A percentile compares a stretch with the other conserved stretches of the same genome.
Evolutionary conservation across 345 rosid genomes (phyloP).

Genomic region (Sonneratia caseolaris): DNA sequence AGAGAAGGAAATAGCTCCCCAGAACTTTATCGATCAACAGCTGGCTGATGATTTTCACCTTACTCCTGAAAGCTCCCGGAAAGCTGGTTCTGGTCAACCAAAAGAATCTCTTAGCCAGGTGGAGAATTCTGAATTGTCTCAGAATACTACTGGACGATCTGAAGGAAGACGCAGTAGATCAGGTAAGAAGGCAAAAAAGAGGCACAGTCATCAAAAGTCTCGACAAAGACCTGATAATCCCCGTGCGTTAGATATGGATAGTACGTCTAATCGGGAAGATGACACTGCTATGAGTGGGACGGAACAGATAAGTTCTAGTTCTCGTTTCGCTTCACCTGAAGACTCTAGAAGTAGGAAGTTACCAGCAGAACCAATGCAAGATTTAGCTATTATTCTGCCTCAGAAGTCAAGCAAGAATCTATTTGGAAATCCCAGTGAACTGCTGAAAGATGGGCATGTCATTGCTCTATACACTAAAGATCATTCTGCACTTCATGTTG

Average conservation of each 20-base stretch:
- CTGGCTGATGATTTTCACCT: slow-evolving; percentile 34
- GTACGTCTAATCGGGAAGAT: slow-evolving; percentile 69
- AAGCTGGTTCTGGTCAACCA: slow-evolving; percentile 29
- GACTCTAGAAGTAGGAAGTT: slow-evolving; percentile 76
- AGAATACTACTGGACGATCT: slow-evolving; percentile 27
- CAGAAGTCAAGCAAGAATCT: slow-evolving; percentile 45
- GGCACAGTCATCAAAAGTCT: slow-evolving; percentile 67
- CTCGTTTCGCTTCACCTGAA: slow-evolving; percentile 74
- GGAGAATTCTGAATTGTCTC: slow-evolving; percentile 45
- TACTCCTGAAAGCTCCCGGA: slow-evolving; percentile 44
- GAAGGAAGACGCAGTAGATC: slow-evolving; percentile 72
- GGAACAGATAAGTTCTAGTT: slow-evolving; percentile 76
- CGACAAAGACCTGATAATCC: slow-evolving; percentile 51
- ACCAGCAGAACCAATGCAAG: slow-evolving; percentile 56
- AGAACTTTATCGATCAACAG: slow-evolving; percentile 39
- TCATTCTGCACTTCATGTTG: slow-evolving; percentile 57
- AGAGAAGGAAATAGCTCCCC: slow-evolving; percentile 36
- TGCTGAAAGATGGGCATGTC: slow-evolving; percentile 83
- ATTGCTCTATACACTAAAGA: slow-evolving; percentile 87
- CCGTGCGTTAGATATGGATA: slow-evolving; percentile 51
- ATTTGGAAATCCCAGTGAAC: slow-evolving; percentile 42
- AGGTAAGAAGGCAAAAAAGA: slow-evolving; percentile 93
- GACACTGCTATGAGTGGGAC: slow-evolving; percentile 85
- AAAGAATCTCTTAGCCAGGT: slow-evolving; percentile 47
- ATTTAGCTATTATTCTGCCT: slow-evolving; percentile 37